phyloP scores from a whole-genome alignment of 176 grass and related monocot genomes.

The Avena eriantha region DNA sequence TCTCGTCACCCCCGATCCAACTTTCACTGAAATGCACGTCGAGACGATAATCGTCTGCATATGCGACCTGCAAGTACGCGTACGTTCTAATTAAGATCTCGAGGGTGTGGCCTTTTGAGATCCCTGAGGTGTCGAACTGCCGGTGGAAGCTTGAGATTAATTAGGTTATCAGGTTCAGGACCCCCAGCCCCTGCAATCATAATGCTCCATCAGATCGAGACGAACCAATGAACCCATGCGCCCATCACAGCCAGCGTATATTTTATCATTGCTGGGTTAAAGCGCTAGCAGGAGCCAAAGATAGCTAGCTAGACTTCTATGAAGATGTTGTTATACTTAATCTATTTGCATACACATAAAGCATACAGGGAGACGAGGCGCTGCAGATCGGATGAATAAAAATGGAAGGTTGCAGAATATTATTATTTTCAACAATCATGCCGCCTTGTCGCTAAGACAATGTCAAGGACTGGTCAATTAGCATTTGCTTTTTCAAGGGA shows the following conservation, averaged over 20 bases:
- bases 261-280: constrained; percentile 37
- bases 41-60: constrained; percentile 17
- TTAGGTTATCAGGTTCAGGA: constrained; percentile 47
- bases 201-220: constrained; percentile 39
- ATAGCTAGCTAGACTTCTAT: neutral
- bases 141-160: constrained; percentile 12
- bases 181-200: constrained; percentile 53
- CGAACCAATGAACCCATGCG: constrained; percentile 23
- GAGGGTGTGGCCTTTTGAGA: constrained; percentile 9
- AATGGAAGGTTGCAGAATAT: constrained; percentile 29
- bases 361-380: constrained; percentile 34
- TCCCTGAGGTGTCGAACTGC: constrained; percentile 24
- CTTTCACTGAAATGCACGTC: constrained; percentile 34
- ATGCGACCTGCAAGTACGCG: constrained; percentile 24
- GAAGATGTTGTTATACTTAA: constrained; percentile 33
- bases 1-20: constrained; percentile 2
- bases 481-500: no score
- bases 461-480: no score
- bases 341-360: constrained; percentile 40
- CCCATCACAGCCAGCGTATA: constrained; percentile 40
- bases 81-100: constrained; percentile 33
- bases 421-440: neutral
- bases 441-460: no score
- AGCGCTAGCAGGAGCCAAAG: constrained; percentile 9
- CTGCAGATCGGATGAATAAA: neutral